Evolutionary conservation across 805 yeast genomes (phyloP), one percentile per base, ranked within the genome.

Genomic region (Candida caryicola): DNA sequence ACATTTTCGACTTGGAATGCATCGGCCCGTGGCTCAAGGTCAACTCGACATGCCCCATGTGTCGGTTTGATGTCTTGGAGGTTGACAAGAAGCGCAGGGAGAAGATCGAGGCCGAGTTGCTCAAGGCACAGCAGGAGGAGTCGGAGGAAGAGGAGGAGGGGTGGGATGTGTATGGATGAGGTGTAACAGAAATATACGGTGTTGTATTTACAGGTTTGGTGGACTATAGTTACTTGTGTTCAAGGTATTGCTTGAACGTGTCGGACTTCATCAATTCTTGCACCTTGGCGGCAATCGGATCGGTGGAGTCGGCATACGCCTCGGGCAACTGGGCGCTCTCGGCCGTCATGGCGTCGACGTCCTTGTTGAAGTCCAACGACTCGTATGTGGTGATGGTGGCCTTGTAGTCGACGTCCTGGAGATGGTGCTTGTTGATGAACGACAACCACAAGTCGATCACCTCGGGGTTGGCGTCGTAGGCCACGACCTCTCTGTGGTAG

Each of bases 1-100:
- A 90, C 59, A 73, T 73, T 29, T 90, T 85, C 60, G 98, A 90
- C 56, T 67, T 89, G 46, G 97, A 91, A 49, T 90, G 97, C 57
- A 80, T 91, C 27, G 82, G 84, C 0, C 93, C 95, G 0, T 90
- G 98, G 98, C 68, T 91, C 36, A 76, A 78, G 45, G 66, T 79
- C 36, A 79, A 83, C 49, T 66, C 75, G 1, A 82, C 87, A 0
- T 90, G 98, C 54, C 98, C 98, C 0, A 60, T 91, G 51, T 91
- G 97, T 55, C 71, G 98, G 46, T 78, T 74, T 43, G 82, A 88
- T 52, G 77, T 90, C 17, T 57, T 76, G 15, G 75, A 70, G 23
- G 57, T 56, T 4, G 55, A 52, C 17, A 46, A 49, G 32, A 52
- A 54, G 29, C 43, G 70, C 14, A 52, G 49, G 39, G 55, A 59